Conservation (phyloP, 441 rosid genomes). For the Euphorbia celastroides region DNA sequence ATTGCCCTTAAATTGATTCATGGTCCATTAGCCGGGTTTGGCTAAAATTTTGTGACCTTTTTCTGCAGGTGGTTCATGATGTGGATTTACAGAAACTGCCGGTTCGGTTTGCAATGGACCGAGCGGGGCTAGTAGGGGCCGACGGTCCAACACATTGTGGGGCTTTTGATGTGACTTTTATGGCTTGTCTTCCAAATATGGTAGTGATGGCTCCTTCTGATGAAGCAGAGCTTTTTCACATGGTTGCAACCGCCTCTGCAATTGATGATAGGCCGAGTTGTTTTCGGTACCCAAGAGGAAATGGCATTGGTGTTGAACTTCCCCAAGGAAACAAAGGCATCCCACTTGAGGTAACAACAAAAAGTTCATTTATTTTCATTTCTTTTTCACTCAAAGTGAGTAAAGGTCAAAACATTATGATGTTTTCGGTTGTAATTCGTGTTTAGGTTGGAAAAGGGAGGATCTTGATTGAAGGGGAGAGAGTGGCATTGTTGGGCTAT, state of each 20-base stretch:
- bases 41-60: no score
- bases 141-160: slow-evolving; percentile 70
- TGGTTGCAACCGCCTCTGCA: slow-evolving; percentile 61
- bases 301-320: slow-evolving; percentile 40
- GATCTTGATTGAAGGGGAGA: slow-evolving; percentile 39
- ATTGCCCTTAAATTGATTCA: no score
- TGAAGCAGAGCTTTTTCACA: slow-evolving; percentile 51
- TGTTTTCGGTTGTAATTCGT: no score
- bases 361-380: no score
- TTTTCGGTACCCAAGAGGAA: slow-evolving; percentile 57
- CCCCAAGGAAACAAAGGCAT: slow-evolving; percentile 50
- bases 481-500: slow-evolving; percentile 54
- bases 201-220: slow-evolving; percentile 69
- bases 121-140: slow-evolving; percentile 58
- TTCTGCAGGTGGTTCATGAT: no score
- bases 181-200: slow-evolving; percentile 68
- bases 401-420: no score
- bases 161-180: no score
- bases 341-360: no score
- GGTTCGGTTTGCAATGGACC: slow-evolving; percentile 54
- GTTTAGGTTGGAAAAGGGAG: slow-evolving; percentile 68
- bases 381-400: no score
- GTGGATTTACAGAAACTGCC: slow-evolving; percentile 66
- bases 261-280: slow-evolving; percentile 57
- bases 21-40: no score